Conservation (phyloP, 2,329 filamentous ascomycete genomes). For the Thelonectria discophora region DNA sequence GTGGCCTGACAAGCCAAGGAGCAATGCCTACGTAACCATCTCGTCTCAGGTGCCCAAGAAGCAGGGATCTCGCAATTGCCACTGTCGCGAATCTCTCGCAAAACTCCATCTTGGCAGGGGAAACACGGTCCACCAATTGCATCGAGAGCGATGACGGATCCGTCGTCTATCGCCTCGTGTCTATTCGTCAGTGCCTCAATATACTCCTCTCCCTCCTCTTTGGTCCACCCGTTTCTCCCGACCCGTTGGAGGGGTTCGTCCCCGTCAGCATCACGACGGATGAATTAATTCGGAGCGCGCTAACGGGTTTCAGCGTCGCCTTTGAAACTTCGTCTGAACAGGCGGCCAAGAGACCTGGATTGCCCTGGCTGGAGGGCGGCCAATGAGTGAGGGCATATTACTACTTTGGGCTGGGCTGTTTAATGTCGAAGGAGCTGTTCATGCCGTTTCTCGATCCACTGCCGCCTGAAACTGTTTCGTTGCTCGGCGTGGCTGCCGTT, state of each 20-base stretch:
- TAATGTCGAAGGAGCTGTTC: not conserved
- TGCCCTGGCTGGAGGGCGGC: constrained; percentile 4
- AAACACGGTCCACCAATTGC: constrained; percentile 24
- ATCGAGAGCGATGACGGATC: not conserved
- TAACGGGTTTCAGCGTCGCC: constrained; percentile 22
- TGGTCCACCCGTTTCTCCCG: constrained; percentile 11
- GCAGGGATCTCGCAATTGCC: constrained; percentile 15
- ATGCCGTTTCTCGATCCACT: constrained; percentile 13
- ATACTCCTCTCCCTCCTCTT: not conserved
- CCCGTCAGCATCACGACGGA: not conserved
- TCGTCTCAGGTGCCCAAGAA: constrained; percentile 21
- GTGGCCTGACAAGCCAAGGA: constrained; percentile 11
- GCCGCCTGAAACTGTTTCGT: constrained; percentile 26
- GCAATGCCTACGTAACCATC: constrained; percentile 18
- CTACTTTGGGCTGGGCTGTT: constrained; percentile 8
- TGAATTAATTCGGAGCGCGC: constrained; percentile 21
- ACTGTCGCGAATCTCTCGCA: constrained; percentile 18
- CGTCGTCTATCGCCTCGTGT: constrained; percentile 1
- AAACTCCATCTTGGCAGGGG: constrained; percentile 14
- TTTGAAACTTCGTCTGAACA: constrained; percentile 22
- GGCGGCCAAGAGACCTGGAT: constrained; percentile 1
- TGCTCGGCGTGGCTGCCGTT: not conserved
- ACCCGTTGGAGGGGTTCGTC: constrained; percentile 10
- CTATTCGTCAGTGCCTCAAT: constrained; percentile 13
- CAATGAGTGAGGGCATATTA: constrained; percentile 20